Evolutionary conservation across 1,284 basidiomycete genomes (phyloP), one percentile per base, ranked within the genome.

Genomic region (Hemileia vastatrix): DNA sequence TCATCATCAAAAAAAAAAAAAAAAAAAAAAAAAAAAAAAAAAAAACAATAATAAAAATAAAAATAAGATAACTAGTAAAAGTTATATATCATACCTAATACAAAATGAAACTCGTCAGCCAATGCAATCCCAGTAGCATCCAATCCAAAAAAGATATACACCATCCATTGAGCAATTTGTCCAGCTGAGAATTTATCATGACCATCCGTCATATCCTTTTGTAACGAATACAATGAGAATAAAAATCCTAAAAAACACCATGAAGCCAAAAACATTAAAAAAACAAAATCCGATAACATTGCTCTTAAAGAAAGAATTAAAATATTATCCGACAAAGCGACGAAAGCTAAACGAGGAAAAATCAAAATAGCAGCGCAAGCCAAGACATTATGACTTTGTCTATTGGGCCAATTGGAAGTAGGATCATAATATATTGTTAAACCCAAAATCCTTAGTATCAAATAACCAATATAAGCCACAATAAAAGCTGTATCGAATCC

Each of bases 281-380:
- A 74, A 18, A 67, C 54, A 57, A 76, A 76, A 48, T 76, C 71
- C 3, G 70, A 69, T 1, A 78, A 50, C 76, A 78, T 77, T 0
- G 76, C 76, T 36, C 76, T 68, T 27, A 78, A 63, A n/a, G 71
- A 72, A 21, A 78, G 69, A 52, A 78, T 67, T 23, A 78, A 68
- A 4, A 78, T 67, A 61, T 77, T 77, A 67, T 78, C 76, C 33
- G 72, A 71, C 31, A 77, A 70, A 40, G 75, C 67, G 4, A 72
- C 67, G 57, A 73, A 76, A n/a, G 76, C 77, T 4, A 77, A 69
- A 21, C 75, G 52, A 0, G 76, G 76, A 57, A 75, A 77, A 13
- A 77, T 66, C 44, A 77, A 45, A 24, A 73, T 68, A 0, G 76
- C 76, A 1, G 72, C 71, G 31, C 71, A 67, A 4, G 72, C 72